A percentile compares a stretch with the other conserved stretches of the same genome.
Conservation (phyloP, 2,329 filamentous ascomycete species). For the Penicillium paneum region DNA sequence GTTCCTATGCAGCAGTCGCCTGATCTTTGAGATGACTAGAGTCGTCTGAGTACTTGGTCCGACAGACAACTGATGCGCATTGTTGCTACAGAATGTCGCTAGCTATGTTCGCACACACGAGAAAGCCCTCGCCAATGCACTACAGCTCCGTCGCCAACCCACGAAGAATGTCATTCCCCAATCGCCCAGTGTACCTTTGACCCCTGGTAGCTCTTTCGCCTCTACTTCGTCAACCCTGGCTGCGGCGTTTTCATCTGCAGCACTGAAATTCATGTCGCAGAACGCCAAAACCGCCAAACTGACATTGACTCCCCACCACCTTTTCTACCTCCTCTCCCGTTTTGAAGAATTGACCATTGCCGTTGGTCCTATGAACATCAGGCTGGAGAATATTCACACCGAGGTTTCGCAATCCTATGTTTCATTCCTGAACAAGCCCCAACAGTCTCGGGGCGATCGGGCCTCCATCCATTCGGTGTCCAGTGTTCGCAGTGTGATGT, state of each 20-base stretch:
- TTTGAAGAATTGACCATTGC: constrained; percentile 90
- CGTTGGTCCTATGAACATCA: constrained; percentile 93
- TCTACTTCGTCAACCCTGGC: constrained; percentile 71
- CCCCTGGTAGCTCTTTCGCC: constrained; percentile 55
- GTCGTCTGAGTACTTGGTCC: background rate
- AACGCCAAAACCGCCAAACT: constrained; percentile 85
- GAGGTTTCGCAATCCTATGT: constrained; percentile 85
- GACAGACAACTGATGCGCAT: constrained; percentile 3
- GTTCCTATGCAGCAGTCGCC: background rate
- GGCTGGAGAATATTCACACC: constrained; percentile 89
- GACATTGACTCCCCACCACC: constrained; percentile 88
- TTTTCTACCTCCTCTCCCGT: constrained; percentile 92
- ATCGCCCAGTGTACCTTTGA: constrained; percentile 53
- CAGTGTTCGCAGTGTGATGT: constrained; percentile 95
- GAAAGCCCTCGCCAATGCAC: constrained; percentile 91
- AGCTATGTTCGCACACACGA: constrained; percentile 96
- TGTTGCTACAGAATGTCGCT: constrained; percentile 71
- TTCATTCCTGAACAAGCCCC: constrained; percentile 83
- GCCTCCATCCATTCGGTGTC: constrained; percentile 94
- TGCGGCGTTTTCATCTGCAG: constrained; percentile 80
- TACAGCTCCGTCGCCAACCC: constrained; percentile 73
- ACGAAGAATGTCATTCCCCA: constrained; percentile 64
- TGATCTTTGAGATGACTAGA: background rate
- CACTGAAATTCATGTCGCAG: constrained; percentile 79
- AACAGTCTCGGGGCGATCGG: constrained; percentile 77